A percentile compares a stretch with the other conserved stretches of the same genome.
Evolutionary conservation across 371 early-diverging fungal species (phyloP).

Genomic region (Smittium culicis): DNA sequence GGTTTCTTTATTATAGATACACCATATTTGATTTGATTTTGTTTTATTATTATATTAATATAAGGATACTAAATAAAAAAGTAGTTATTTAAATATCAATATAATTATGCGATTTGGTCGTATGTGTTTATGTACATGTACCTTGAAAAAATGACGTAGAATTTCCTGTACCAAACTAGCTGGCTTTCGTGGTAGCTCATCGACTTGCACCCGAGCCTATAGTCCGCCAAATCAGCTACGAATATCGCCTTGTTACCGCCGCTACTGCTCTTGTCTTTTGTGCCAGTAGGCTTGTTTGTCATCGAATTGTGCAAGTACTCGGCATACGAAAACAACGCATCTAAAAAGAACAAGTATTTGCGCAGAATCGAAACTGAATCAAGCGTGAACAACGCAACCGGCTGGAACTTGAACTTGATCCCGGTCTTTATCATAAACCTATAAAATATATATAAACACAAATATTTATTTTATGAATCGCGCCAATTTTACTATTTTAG

Average conservation of each 20-base stretch:
- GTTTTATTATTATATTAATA: background rate
- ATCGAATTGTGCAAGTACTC: too few relatives aligned
- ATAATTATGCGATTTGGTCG: conserved; percentile 14
- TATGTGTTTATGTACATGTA: conserved; percentile 80
- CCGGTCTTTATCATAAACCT: conserved; percentile 24
- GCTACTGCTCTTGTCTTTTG: conserved; percentile 8
- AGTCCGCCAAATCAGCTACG: conserved; percentile 39
- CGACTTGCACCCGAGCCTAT: conserved; percentile 41
- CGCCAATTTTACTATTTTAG: too few relatives aligned
- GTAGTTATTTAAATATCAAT: background rate
- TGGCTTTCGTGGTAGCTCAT: conserved; percentile 83
- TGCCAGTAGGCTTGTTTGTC: too few relatives aligned
- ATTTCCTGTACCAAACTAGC: conserved; percentile 88
- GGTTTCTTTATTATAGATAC: too few relatives aligned
- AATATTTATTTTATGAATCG: too few relatives aligned
- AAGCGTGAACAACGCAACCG: conserved; percentile 38
- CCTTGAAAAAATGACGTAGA: conserved; percentile 84
- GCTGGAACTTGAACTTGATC: conserved; percentile 23
- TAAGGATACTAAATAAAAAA: background rate
- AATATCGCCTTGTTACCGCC: conserved; percentile 32
- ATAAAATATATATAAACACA: background rate
- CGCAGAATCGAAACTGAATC: conserved; percentile 45
- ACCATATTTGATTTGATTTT: conserved; percentile 3
- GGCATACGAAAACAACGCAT: conserved; percentile 30
- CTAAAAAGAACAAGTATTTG: conserved; percentile 64